Evolutionary conservation across 108 stramenopile species (phyloP).

Genomic region (Nitzschia sp.): DNA sequence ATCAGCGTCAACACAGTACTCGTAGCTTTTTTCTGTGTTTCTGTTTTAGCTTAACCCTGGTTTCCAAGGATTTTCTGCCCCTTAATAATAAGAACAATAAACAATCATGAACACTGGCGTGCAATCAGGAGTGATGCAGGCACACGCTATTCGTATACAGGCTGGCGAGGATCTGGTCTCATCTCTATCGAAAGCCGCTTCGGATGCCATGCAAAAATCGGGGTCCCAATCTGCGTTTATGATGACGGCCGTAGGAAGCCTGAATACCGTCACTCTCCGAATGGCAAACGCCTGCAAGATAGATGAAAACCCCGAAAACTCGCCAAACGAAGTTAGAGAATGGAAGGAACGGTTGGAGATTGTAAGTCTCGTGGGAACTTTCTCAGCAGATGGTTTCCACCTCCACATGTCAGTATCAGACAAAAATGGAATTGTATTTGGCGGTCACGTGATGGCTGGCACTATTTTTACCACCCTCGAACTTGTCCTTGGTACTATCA

Average conservation of each 20-base stretch:
- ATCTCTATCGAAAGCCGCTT: constrained; percentile 43
- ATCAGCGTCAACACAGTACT: too few species aligned
- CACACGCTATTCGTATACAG: constrained; percentile 57
- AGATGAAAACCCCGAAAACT: constrained; percentile 3
- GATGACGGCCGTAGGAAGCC: constrained; percentile 68
- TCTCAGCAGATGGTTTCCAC: constrained; percentile 54
- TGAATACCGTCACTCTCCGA: constrained; percentile 62
- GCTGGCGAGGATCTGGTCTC: constrained; percentile 58
- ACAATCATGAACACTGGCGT: not conserved
- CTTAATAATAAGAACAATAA: too few species aligned
- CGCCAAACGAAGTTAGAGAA: constrained; percentile 44
- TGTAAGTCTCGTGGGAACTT: constrained; percentile 72
- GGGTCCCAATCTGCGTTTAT: constrained; percentile 51
- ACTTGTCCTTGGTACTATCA: constrained; percentile 68
- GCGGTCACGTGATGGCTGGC: constrained; percentile 78
- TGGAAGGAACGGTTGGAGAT: constrained; percentile 72
- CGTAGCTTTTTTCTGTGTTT: too few species aligned
- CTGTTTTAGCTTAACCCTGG: too few species aligned
- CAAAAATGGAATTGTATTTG: constrained; percentile 53
- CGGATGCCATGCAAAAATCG: constrained; percentile 30
- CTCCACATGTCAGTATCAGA: constrained; percentile 67
- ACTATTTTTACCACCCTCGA: constrained; percentile 76
- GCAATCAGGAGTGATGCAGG: constrained; percentile 41
- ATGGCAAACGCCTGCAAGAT: constrained; percentile 60
- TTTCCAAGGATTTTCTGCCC: too few species aligned